Conservation (phyloP, 768 basidiomycete species). For the Mycena floridula region DNA sequence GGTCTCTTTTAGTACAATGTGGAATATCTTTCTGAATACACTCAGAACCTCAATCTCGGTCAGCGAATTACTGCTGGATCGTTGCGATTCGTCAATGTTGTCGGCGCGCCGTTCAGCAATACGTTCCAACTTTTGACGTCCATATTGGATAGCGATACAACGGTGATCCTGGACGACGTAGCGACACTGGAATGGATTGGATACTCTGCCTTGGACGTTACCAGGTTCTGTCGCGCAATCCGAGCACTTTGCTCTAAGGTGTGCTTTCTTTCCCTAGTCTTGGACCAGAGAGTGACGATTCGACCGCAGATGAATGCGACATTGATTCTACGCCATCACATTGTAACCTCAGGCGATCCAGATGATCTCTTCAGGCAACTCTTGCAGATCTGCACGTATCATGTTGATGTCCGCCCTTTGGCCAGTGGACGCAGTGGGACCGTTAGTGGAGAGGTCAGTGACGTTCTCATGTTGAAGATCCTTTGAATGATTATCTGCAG, state of each 20-base stretch:
- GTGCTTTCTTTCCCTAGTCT: constrained; percentile 1
- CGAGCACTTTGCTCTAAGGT: constrained; percentile 52
- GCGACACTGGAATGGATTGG: constrained; percentile 71
- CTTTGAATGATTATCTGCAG: constrained; percentile 25
- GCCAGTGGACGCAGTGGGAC: constrained; percentile 72
- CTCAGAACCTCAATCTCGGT: constrained; percentile 26
- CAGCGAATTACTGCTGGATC: too few species aligned
- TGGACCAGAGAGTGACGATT: constrained; percentile 1
- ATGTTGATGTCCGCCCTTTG: constrained; percentile 66
- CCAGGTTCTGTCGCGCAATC: constrained; percentile 55
- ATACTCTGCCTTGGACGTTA: constrained; percentile 40
- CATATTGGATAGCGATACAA: constrained; percentile 17
- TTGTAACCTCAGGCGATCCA: constrained; percentile 45
- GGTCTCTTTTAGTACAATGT: constrained; percentile 24
- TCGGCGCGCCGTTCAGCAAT: constrained; percentile 18
- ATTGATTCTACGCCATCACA: constrained; percentile 61
- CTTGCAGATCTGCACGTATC: constrained; percentile 58
- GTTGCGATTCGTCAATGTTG: constrained; percentile 5
- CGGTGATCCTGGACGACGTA: constrained; percentile 71
- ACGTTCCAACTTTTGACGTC: constrained; percentile 30
- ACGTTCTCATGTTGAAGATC: neutral
- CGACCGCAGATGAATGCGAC: constrained; percentile 41
- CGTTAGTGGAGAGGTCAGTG: constrained; percentile 68
- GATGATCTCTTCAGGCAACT: constrained; percentile 57
- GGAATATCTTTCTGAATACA: constrained; percentile 1